These are phyloP conservation scores for Hypomontagnella submonticulosa DNA, from an alignment of 495 filamentous ascomycete genomes.

Conservation along the genomic window DNA sequence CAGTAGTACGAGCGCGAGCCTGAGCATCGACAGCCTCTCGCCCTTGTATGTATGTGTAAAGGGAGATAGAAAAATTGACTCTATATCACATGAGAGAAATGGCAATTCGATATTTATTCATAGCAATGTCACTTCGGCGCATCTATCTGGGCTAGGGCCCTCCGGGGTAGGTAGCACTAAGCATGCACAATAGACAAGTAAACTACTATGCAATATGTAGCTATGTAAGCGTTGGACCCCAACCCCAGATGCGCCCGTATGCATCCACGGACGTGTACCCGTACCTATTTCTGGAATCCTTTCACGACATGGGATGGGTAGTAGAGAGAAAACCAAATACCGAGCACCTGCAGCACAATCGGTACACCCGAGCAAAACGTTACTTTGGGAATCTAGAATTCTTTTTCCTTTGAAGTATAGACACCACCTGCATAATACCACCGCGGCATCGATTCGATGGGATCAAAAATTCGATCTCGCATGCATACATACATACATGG, in stretches of 20 bases:
- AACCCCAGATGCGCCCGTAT: constrained; percentile 19
- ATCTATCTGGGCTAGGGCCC: background rate
- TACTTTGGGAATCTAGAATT: constrained; percentile 15
- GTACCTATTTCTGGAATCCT: constrained; percentile 37
- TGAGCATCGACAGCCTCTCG: background rate
- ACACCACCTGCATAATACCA: too few relatives aligned
- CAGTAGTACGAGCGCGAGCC: constrained; percentile 4
- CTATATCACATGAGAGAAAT: background rate
- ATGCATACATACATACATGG: too few relatives aligned
- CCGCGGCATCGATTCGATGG: too few relatives aligned
- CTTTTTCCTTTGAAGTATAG: too few relatives aligned
- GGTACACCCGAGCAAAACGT: constrained; percentile 33
- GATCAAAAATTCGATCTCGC: too few relatives aligned
- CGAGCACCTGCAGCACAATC: constrained; percentile 30
- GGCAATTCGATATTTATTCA: background rate
- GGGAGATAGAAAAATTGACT: background rate
- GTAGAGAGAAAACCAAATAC: constrained; percentile 25
- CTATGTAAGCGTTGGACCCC: constrained; percentile 10
- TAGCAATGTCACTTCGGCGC: too few relatives aligned
- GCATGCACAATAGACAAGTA: background rate
- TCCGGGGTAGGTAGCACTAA: background rate
- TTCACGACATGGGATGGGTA: constrained; percentile 3
- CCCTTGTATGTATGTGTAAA: too few relatives aligned
- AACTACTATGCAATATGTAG: too few relatives aligned
- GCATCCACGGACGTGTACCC: background rate